Base-by-base conservation (phyloP, 2,329 filamentous ascomycete genomes). In the Lachnellula suecica region DNA sequence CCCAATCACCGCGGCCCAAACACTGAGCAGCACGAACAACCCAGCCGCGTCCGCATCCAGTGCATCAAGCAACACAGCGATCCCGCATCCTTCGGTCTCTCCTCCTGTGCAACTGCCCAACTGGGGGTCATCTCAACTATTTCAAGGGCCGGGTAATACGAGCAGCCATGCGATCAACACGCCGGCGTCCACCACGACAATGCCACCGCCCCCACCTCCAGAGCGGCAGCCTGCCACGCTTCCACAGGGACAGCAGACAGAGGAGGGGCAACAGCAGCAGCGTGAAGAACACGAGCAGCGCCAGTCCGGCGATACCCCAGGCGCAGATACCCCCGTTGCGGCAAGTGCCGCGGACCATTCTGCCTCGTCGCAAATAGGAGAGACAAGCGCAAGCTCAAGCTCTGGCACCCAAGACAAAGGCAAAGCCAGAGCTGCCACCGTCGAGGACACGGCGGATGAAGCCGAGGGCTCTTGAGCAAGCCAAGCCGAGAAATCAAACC, bases 381-480 rank as follows among this genome's bases (percentile, higher is more conserved):
- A 41, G 40, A 40, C 35, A 44, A 34, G 35, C 34, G 19, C 44
- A 20, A 47, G 54, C 6, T 54, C 59, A 17, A 34, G 35, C 34
- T 20, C 44, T 22, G 46, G 54, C 6, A 54, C 59, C n/a, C 54
- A 55, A 4, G 60, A 58, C 10, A 77, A 77, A 59, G 72, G 71
- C 7, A 79, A 76, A 58, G 74, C 66, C 1, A 76, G 66, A 53
- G 74, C 73, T 4, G 76, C 69, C 10, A 77, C 76, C 4, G 70
- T 80, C 5, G 75, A 78, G 58, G 76, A 79, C 49, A 71, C 63
- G 9, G 63, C 61, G 2, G 73, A 75, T 48, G 71, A 73, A 24
- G 66, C 67, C 2, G 70, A 70, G 10, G 58, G 54, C 11, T 43
- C 47, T 40, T 58, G 48, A 59, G 13, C 22, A 11, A n/a, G 11